Conservation (phyloP, 2,329 filamentous ascomycete species). For the Colletotrichum spinosum region DNA sequence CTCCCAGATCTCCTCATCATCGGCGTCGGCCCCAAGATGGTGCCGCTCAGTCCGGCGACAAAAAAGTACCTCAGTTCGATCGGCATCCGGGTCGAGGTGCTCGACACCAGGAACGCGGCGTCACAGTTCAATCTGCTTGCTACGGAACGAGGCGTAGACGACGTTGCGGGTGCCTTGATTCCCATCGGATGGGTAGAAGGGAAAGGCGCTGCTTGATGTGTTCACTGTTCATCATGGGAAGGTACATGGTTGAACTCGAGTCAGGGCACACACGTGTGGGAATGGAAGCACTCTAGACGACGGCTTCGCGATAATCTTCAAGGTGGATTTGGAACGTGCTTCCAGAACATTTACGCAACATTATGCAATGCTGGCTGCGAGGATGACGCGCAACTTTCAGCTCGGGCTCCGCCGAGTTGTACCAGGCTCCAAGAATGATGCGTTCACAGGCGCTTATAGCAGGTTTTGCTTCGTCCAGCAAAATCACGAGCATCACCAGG, state of each 20-base stretch:
- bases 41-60: conserved; percentile 81
- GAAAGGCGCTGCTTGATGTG: conserved; percentile 49
- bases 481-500: not conserved
- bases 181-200: conserved; percentile 85
- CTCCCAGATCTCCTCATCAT: conserved; percentile 85
- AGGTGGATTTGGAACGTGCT: not conserved
- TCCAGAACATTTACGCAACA: not conserved
- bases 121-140: conserved; percentile 95
- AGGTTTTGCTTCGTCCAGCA: not conserved
- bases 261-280: conserved; percentile 9
- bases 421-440: no score
- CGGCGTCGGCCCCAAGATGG: conserved; percentile 82
- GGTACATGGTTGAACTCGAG: conserved; percentile 1
- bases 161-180: conserved; percentile 89
- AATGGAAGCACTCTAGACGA: not conserved
- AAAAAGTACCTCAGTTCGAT: conserved; percentile 78
- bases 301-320: conserved; percentile 6
- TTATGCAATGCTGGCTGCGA: not conserved
- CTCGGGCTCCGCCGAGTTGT: no score
- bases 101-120: conserved; percentile 93
- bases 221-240: conserved; percentile 1
- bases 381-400: no score
- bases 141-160: conserved; percentile 88
- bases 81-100: conserved; percentile 87
- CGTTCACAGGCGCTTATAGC: no score